phyloP scores from a whole-genome alignment of 768 basidiomycete species.

The Panus rudis region DNA sequence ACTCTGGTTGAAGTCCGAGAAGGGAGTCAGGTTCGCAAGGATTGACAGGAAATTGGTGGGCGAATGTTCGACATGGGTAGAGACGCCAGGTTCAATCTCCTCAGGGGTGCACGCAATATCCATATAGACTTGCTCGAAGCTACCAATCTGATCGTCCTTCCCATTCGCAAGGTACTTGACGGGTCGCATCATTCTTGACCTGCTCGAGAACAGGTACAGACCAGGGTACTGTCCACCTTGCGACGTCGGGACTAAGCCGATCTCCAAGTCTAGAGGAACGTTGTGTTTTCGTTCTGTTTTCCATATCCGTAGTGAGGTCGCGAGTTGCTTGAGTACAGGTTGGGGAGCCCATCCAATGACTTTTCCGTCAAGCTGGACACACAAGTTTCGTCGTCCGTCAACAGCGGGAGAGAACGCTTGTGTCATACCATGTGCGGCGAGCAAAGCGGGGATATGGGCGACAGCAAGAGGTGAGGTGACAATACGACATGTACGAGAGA shows the following conservation, averaged over 20 bases:
- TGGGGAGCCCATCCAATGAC: slow-evolving; percentile 92
- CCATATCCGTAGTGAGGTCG: slow-evolving; percentile 83
- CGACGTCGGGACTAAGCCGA: slow-evolving; percentile 78
- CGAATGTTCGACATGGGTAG: slow-evolving; percentile 89
- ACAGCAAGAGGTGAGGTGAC: slow-evolving; percentile 71
- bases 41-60: slow-evolving; percentile 96
- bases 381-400: slow-evolving; percentile 75
- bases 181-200: slow-evolving; percentile 95
- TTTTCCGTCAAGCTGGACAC: slow-evolving; percentile 91
- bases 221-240: slow-evolving; percentile 97
- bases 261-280: slow-evolving; percentile 90
- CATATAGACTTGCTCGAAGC: slow-evolving; percentile 99
- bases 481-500: slow-evolving; percentile 90
- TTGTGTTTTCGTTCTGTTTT: slow-evolving; percentile 84
- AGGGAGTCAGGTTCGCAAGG: slow-evolving; percentile 94
- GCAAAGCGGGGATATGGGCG: slow-evolving; percentile 73
- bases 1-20: slow-evolving; percentile 99
- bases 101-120: slow-evolving; percentile 89
- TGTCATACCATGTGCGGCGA: slow-evolving; percentile 90
- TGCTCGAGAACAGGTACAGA: slow-evolving; percentile 82
- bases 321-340: slow-evolving; percentile 66
- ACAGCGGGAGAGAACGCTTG: slow-evolving; percentile 75
- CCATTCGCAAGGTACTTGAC: slow-evolving; percentile 88
- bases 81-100: slow-evolving; percentile 67
- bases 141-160: slow-evolving; percentile 81